Conservation (phyloP, 306 rosid genomes). For the Rosa persica region DNA sequence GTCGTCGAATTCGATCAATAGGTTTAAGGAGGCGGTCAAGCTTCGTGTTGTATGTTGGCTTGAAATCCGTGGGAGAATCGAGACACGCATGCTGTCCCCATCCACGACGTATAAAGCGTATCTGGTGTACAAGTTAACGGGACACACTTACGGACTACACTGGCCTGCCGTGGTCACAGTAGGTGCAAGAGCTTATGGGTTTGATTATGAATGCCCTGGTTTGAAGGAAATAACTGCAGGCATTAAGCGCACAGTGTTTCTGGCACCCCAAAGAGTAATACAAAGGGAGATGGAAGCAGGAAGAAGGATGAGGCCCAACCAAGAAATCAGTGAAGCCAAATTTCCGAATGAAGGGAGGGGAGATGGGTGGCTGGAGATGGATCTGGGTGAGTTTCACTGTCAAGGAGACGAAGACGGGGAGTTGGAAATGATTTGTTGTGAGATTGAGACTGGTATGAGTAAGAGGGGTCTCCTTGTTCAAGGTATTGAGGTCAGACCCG, state of each 20-base stretch:
- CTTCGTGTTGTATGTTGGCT: slow-evolving; percentile 56
- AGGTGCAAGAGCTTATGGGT: slow-evolving; percentile 15
- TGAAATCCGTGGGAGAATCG: slow-evolving; percentile 54
- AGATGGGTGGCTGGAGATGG: slow-evolving; percentile 65
- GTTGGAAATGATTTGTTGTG: slow-evolving; percentile 41
- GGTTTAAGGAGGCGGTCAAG: slow-evolving; percentile 61
- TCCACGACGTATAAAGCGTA: slow-evolving; percentile 42
- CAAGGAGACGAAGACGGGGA: slow-evolving; percentile 31
- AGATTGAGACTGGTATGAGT: slow-evolving; percentile 7
- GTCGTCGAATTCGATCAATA: neutral
- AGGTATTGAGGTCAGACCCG: neutral
- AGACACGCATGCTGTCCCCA: slow-evolving; percentile 39
- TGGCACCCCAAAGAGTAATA: slow-evolving; percentile 12
- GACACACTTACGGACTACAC: neutral
- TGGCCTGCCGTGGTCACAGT: slow-evolving; percentile 36
- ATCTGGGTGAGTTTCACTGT: slow-evolving; percentile 52
- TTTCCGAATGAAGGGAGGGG: slow-evolving; percentile 33
- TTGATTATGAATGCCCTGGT: neutral
- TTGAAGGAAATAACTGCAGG: slow-evolving; percentile 10
- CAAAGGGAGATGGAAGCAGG: neutral
- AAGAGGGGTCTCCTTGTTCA: slow-evolving; percentile 16
- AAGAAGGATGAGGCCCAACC: too few relatives aligned
- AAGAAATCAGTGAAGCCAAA: neutral
- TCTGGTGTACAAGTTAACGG: slow-evolving; percentile 44
- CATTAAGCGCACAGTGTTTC: slow-evolving; percentile 24